Evolutionary conservation across 805 yeast species (phyloP).

Genomic region (Grigorovia yakushimaensis): DNA sequence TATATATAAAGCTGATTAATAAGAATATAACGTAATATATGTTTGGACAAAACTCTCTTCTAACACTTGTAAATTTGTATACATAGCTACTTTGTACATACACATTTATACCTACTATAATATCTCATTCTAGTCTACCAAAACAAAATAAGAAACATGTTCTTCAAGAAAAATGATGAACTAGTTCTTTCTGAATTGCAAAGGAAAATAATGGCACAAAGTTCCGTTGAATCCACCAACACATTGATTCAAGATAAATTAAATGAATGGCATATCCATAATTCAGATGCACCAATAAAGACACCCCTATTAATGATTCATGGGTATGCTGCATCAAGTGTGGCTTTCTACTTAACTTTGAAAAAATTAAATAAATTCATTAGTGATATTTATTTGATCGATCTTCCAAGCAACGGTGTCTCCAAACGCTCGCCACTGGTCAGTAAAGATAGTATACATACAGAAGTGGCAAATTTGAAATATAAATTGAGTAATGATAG

Average conservation of each 20-base stretch:
- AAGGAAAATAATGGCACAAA: background rate
- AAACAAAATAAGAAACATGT: background rate
- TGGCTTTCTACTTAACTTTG: constrained; percentile 68
- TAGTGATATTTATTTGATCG: constrained; percentile 58
- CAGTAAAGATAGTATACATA: background rate
- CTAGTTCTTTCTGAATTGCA: background rate
- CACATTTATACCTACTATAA: background rate
- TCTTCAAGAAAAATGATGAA: background rate
- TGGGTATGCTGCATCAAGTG: constrained; percentile 90
- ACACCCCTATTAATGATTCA: constrained; percentile 55
- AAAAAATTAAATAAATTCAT: constrained; percentile 37
- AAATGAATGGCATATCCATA: constrained; percentile 28
- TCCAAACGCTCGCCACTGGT: constrained; percentile 40
- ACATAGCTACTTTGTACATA: too few species aligned
- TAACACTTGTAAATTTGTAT: too few species aligned
- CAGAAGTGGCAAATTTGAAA: background rate
- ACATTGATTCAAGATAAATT: constrained; percentile 16
- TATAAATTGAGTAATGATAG: background rate
- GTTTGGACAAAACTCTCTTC: too few species aligned
- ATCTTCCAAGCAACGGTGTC: constrained; percentile 62
- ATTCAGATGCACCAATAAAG: constrained; percentile 8
- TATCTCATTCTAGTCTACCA: background rate
- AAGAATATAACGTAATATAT: background rate
- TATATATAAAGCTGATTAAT: too few species aligned
- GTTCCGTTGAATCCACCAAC: constrained; percentile 6